phyloP scores from a whole-genome alignment of 2,329 filamentous ascomycete genomes.

The Diaporthe sp. region DNA sequence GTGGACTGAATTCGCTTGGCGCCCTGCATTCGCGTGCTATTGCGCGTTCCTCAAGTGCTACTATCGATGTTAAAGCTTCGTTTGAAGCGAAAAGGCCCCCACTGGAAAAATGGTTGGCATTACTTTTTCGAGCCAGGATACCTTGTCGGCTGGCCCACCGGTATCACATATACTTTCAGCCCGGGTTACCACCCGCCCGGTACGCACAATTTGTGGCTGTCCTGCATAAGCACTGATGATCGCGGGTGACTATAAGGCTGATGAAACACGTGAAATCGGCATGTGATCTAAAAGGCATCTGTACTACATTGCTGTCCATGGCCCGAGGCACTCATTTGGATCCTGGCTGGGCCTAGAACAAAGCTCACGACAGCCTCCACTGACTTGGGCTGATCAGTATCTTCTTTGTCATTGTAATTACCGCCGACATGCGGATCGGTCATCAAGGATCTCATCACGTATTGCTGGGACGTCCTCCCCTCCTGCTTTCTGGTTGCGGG shows the following conservation, averaged over 20 bases:
- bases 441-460: not conserved
- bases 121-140: not conserved
- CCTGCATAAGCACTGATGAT: not conserved
- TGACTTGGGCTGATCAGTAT: not conserved
- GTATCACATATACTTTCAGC: not conserved
- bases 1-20: not conserved
- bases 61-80: not conserved
- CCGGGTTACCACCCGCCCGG: not conserved
- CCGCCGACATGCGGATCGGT: not conserved
- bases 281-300: not conserved
- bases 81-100: not conserved
- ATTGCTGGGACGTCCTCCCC: too few species aligned
- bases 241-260: not conserved
- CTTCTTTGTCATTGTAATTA: not conserved
- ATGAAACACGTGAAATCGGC: not conserved
- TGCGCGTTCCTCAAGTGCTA: not conserved
- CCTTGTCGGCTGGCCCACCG: constrained; percentile 4
- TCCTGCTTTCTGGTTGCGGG: not conserved
- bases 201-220: not conserved
- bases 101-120: not conserved
- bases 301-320: not conserved
- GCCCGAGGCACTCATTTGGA: not conserved
- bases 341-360: not conserved
- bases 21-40: not conserved
- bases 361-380: not conserved